Evolutionary conservation across 306 rosid species (phyloP).

Genomic region (Fragaria nilgerrensis): DNA sequence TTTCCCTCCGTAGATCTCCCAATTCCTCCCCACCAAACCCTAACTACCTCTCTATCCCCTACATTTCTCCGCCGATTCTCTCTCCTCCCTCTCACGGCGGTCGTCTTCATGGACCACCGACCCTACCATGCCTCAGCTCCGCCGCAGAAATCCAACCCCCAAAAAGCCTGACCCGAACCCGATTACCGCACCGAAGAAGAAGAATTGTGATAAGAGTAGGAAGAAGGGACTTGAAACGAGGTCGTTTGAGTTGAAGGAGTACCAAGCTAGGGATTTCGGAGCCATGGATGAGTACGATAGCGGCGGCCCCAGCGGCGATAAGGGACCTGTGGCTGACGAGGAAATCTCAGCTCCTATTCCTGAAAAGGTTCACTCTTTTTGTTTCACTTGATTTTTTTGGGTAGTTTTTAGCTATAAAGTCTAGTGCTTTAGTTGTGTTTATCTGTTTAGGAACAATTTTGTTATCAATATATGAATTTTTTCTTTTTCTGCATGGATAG

Average conservation of each 20-base stretch:
- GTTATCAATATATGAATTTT: neutral
- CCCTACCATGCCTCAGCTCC: slow-evolving; percentile 55
- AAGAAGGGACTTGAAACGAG: slow-evolving; percentile 13
- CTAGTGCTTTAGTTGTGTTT: neutral
- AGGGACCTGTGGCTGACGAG: slow-evolving; percentile 65
- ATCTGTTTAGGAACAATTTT: neutral
- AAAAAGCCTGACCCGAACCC: slow-evolving; percentile 32
- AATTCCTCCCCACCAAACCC: slow-evolving; percentile 32
- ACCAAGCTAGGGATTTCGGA: slow-evolving; percentile 21
- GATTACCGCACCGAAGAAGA: slow-evolving; percentile 21
- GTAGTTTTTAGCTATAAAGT: neutral
- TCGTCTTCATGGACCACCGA: slow-evolving; percentile 47
- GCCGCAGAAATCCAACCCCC: slow-evolving; percentile 27
- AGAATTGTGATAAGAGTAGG: slow-evolving; percentile 4
- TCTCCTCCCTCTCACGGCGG: neutral
- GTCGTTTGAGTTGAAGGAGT: slow-evolving; percentile 27
- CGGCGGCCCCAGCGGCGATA: slow-evolving; percentile 72
- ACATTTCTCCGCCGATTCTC: slow-evolving; percentile 5
- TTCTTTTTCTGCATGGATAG: neutral
- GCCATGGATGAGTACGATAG: slow-evolving; percentile 78
- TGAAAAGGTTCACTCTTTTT: slow-evolving; percentile 58
- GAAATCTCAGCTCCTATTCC: slow-evolving; percentile 73
- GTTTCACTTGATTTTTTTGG: neutral
- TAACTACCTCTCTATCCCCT: slow-evolving; percentile 1
- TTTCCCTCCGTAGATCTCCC: slow-evolving; percentile 59